Evolutionary conservation across 164 flowering plant species (phyloP), one percentile per base, ranked within the genome.

Genomic region (Nymphaea colorata): DNA sequence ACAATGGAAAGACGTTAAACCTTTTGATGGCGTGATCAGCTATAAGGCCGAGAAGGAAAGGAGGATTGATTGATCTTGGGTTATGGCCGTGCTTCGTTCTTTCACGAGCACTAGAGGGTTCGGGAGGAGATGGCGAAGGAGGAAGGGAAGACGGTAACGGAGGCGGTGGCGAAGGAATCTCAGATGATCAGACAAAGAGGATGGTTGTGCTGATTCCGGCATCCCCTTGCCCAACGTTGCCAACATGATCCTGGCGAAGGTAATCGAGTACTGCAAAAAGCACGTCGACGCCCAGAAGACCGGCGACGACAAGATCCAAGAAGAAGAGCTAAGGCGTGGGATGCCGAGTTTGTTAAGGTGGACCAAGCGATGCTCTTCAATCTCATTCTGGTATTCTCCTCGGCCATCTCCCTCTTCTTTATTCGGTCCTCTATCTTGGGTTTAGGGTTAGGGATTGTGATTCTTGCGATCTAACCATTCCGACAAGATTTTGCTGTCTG

Each of bases 71-170:
- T 25, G 36, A 25, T 25, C 0, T 25, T 25, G 36, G 36, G 36
- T 25, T 25, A 25, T 25, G 36, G 36, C 36, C 36, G 36, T 25
- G 36, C 36, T 25, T 25, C 36, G 36, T 25, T 25, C 36, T 25
- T 25, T 25, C 36, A 25, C 36, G 36, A 25, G 36, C 0, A 25
- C 59, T 10, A 16, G 59, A 55, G 16, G 59, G 12, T 45, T 45
- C 53, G 53, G 53, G 11, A 0, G 11, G 53, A 5, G 11, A 45
- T 45, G 53, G 53, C 53, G 53, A 45, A 45, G 53, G 53, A 45
- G 53, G 53, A 45, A 3, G 61, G 14, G 44, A 67, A 67, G 63
- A 67, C 16, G 44, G 69, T 67, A 41, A 59, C 62, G 4, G 62
- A 57, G 36, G 25, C 42, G 2, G 62, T 67, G 5, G 69, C 63